phyloP scores from a whole-genome alignment of 2,329 filamentous ascomycete genomes.

The Pseudonectria foliicola region DNA sequence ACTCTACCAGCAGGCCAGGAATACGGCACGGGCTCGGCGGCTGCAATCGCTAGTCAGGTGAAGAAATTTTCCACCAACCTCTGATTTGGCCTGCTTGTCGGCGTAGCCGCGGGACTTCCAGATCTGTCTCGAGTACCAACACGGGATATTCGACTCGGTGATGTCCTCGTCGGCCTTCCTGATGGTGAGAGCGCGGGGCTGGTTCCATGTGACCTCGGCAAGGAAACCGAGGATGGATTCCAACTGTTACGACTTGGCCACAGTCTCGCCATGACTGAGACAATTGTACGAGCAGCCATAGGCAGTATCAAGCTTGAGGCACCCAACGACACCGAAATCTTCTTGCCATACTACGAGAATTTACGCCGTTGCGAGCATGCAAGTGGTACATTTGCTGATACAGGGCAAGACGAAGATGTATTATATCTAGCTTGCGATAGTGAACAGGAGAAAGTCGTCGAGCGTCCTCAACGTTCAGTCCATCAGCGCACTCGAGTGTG shows the following conservation, averaged over 20 bases:
- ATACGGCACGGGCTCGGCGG: conserved; percentile 28
- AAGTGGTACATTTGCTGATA: conserved; percentile 22
- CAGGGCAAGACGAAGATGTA: conserved; percentile 23
- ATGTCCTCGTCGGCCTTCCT: conserved; percentile 27
- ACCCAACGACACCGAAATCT: conserved; percentile 13
- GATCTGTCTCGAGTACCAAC: conserved; percentile 16
- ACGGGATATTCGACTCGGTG: conserved; percentile 31
- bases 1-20: conserved; percentile 26
- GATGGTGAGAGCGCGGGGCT: conserved; percentile 19
- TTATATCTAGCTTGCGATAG: conserved; percentile 13
- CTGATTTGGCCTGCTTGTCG: conserved; percentile 30
- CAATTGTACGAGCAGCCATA: conserved; percentile 27
- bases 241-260: conserved; percentile 19
- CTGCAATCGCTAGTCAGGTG: conserved; percentile 27
- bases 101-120: conserved; percentile 29
- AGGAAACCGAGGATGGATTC: conserved; percentile 23
- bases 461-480: conserved; percentile 11
- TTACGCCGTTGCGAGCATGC: conserved; percentile 19
- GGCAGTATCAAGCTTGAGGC: conserved; percentile 22
- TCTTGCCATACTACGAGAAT: conserved; percentile 17
- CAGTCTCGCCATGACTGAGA: conserved; percentile 21
- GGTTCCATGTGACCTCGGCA: conserved; percentile 28
- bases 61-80: conserved; percentile 29
- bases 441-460: conserved; percentile 1
- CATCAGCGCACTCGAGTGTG: conserved; percentile 23